phyloP scores from a whole-genome alignment of 2,329 filamentous ascomycete species.

The Pleurostoma richardsiae region DNA sequence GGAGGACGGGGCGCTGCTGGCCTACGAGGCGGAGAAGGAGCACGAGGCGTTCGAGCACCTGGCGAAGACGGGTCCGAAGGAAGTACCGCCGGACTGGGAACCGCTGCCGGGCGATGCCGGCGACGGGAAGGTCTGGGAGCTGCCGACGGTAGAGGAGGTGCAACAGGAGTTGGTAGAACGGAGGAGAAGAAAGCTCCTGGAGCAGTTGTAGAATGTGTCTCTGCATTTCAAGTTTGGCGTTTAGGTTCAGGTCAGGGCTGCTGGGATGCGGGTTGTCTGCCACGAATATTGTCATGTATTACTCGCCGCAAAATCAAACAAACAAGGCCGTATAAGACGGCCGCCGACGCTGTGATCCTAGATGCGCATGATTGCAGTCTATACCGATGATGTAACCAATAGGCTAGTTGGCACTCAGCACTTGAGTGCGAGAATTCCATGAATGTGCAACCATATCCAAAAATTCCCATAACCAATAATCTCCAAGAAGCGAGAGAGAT shows the following conservation, averaged over 20 bases:
- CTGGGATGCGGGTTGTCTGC: no score
- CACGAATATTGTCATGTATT: no score
- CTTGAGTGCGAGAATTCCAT: background rate
- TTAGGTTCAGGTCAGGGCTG: background rate
- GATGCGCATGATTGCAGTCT: no score
- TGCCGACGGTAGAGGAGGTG: conserved; percentile 88
- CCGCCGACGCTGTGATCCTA: no score
- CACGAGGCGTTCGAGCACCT: conserved; percentile 71
- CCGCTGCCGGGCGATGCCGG: conserved; percentile 81
- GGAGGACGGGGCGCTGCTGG: conserved; percentile 76
- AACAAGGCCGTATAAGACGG: no score
- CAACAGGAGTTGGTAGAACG: conserved; percentile 88
- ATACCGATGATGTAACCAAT: no score
- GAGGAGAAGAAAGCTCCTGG: conserved; percentile 74
- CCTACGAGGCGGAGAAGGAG: conserved; percentile 81
- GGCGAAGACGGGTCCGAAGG: conserved; percentile 37
- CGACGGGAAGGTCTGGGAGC: conserved; percentile 74
- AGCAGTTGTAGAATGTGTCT: conserved; percentile 55
- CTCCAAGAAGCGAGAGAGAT: background rate
- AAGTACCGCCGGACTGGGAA: conserved; percentile 69
- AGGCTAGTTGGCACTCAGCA: background rate
- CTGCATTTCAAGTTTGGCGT: background rate
- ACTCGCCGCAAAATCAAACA: no score
- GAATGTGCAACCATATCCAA: background rate
- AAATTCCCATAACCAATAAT: no score